Evolutionary conservation across 148 eudicot species (phyloP).

Genomic region (Heliosperma pusillum): DNA sequence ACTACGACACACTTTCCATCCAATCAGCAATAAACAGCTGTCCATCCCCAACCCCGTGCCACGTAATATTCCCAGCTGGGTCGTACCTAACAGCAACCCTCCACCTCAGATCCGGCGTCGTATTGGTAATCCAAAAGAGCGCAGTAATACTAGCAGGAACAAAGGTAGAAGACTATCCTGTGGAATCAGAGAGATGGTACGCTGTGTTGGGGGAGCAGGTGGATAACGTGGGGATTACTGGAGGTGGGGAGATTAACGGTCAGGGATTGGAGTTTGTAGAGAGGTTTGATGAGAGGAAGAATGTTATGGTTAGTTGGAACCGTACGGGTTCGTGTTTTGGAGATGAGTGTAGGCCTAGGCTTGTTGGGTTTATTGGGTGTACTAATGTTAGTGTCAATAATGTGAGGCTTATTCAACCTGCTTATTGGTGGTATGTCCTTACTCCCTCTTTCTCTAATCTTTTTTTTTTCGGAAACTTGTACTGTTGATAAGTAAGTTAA

Average conservation of each 20-base stretch:
- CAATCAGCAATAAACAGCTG: conserved; percentile 88
- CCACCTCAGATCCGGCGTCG: conserved; percentile 63
- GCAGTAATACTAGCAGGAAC: conserved; percentile 74
- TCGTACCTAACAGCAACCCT: conserved; percentile 70
- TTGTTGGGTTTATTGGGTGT: conserved; percentile 77
- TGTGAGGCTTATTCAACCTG: conserved; percentile 60
- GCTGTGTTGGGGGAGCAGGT: conserved; percentile 83
- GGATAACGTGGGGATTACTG: conserved; percentile 77
- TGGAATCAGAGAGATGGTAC: conserved; percentile 53
- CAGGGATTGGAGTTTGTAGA: conserved; percentile 75
- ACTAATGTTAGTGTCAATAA: conserved; percentile 47
- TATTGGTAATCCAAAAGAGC: conserved; percentile 43
- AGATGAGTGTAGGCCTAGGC: conserved; percentile 86
- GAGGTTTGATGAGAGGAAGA: conserved; percentile 76
- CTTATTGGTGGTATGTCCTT: conserved; percentile 84
- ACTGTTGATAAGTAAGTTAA: too few relatives aligned
- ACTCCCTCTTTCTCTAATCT: background rate
- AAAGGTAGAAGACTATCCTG: conserved; percentile 54
- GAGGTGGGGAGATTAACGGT: conserved; percentile 88
- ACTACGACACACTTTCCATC: conserved; percentile 74
- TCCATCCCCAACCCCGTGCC: conserved; percentile 45
- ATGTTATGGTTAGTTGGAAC: conserved; percentile 99
- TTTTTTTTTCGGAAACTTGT: too few relatives aligned
- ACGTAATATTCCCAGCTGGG: conserved; percentile 69
- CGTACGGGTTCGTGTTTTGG: conserved; percentile 66